These are phyloP conservation scores for Dicorynia guianensis DNA, from an alignment of 306 rosid species.

Conservation along the genomic window DNA sequence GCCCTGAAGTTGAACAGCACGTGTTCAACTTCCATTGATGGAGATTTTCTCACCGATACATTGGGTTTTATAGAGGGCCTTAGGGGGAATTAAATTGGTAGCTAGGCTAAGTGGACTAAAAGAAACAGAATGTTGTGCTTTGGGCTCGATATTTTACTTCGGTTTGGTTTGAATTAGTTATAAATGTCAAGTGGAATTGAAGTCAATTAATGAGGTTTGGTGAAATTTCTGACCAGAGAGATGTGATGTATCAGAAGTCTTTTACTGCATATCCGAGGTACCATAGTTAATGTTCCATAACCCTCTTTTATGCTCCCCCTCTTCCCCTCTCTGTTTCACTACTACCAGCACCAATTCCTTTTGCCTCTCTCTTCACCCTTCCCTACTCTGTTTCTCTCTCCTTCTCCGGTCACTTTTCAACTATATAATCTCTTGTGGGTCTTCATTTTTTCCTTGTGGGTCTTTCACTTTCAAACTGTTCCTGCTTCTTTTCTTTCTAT, in stretches of 20 bases:
- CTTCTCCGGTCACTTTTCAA: constrained; percentile 42
- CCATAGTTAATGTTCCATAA: constrained; percentile 62
- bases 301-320: constrained; percentile 21
- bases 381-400: not conserved
- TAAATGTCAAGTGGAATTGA: constrained; percentile 49
- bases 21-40: constrained; percentile 39
- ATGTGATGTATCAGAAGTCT: constrained; percentile 69
- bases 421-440: constrained; percentile 29
- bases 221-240: constrained; percentile 59
- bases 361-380: constrained; percentile 43
- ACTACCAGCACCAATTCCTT: constrained; percentile 54
- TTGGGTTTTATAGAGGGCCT: not conserved
- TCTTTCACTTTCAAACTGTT: constrained; percentile 3
- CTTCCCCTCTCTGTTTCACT: constrained; percentile 24
- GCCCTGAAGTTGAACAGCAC: constrained; percentile 42
- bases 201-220: constrained; percentile 78
- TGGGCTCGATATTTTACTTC: constrained; percentile 38
- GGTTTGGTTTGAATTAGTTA: constrained; percentile 39
- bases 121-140: constrained; percentile 58
- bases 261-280: constrained; percentile 70
- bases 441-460: constrained; percentile 22
- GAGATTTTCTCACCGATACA: constrained; percentile 32
- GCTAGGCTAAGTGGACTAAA: constrained; percentile 27
- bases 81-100: not conserved
- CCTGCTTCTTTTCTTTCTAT: not conserved